A percentile compares a stretch with the other conserved stretches of the same genome.
Evolutionary conservation across 2,329 filamentous ascomycete species (phyloP).

Genomic region (Cladosporium sphaerospermum): DNA sequence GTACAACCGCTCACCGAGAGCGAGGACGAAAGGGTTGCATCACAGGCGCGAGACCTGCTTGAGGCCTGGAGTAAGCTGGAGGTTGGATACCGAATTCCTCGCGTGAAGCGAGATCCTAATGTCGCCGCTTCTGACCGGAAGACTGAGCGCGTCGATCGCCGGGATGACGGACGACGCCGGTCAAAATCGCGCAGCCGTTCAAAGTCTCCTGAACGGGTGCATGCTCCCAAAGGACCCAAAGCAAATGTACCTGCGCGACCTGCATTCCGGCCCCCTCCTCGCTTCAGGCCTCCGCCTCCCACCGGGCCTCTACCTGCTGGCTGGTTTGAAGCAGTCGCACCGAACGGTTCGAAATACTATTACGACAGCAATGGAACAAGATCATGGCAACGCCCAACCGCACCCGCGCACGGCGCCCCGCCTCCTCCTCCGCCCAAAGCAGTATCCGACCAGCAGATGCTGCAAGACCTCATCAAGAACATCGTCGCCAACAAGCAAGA

Average conservation of each 20-base stretch:
- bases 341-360: constrained; percentile 71
- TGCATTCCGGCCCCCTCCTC: constrained; percentile 42
- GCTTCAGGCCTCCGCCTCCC: constrained; percentile 41
- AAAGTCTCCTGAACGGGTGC: constrained; percentile 39
- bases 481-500: constrained; percentile 59
- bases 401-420: constrained; percentile 55
- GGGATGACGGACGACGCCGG: constrained; percentile 45
- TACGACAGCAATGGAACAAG: constrained; percentile 73
- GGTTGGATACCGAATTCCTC: constrained; percentile 84
- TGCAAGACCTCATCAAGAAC: constrained; percentile 70
- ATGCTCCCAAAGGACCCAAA: constrained; percentile 48
- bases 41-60: constrained; percentile 64
- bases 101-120: constrained; percentile 75
- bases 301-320: constrained; percentile 63
- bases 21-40: constrained; percentile 59
- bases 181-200: constrained; percentile 45
- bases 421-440: constrained; percentile 55
- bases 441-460: constrained; percentile 65
- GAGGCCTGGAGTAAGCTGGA: constrained; percentile 85
- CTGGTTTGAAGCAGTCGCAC: constrained; percentile 73
- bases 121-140: constrained; percentile 44
- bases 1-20: constrained; percentile 66
- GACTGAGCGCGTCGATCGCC: constrained; percentile 59
- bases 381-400: constrained; percentile 74
- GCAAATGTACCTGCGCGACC: constrained; percentile 53